Evolutionary conservation across 2,329 filamentous ascomycete genomes (phyloP).

Genomic region (Ciborinia camelliae): DNA sequence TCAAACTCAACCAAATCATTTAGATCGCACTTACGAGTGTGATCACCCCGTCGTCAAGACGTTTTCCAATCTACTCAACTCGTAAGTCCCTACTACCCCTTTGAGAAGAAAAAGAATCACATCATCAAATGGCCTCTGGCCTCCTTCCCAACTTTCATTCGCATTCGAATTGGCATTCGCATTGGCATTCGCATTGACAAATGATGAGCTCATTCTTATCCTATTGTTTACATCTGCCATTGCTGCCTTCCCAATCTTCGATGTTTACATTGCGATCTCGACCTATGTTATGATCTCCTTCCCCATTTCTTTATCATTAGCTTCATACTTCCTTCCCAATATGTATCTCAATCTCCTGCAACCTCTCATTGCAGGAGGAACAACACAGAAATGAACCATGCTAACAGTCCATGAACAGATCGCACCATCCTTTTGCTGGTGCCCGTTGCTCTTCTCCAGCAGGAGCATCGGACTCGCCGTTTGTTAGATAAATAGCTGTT

Average conservation of each 20-base stretch:
- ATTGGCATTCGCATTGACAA: too few relatives aligned
- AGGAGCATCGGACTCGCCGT: conserved; percentile 70
- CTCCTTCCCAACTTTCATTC: background rate
- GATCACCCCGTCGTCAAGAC: conserved; percentile 70
- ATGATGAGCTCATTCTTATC: background rate
- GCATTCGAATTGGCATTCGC: too few relatives aligned
- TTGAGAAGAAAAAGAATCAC: background rate
- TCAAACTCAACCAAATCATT: conserved; percentile 19
- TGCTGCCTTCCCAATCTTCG: background rate
- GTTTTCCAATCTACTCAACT: conserved; percentile 98
- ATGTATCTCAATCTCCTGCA: background rate
- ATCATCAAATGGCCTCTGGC: background rate
- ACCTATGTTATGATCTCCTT: background rate
- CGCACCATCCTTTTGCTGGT: conserved; percentile 95
- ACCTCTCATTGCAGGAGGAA: background rate
- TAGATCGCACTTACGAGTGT: conserved; percentile 36
- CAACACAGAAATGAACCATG: background rate
- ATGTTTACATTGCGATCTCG: background rate
- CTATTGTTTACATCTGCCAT: background rate
- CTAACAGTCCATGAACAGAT: conserved; percentile 48
- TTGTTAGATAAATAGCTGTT: conserved; percentile 49
- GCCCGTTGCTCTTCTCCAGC: conserved; percentile 88
- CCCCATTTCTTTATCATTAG: background rate
- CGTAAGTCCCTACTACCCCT: conserved; percentile 58
- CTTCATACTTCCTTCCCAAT: conserved; percentile 5